Percentiles rank a stretch among this genome's conserved stretches.
phyloP scores from a whole-genome alignment of 2,329 filamentous ascomycete species.

The Clathrospora elynae region DNA sequence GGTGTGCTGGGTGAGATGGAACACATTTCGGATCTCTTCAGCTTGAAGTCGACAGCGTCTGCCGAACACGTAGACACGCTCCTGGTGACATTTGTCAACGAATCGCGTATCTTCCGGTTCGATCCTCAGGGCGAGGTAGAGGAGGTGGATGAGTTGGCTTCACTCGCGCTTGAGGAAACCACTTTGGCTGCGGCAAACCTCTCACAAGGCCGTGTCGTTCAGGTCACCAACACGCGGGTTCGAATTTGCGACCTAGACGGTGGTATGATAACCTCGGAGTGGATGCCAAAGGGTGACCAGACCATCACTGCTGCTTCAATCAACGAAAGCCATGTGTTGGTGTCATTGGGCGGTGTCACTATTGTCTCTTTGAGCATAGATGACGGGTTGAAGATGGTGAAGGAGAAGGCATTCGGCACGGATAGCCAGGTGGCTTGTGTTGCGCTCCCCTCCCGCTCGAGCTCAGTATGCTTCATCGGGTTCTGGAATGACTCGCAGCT shows the following conservation, averaged over 20 bases:
- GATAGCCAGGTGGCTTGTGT: constrained; percentile 85
- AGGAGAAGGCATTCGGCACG: constrained; percentile 64
- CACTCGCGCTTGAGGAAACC: constrained; percentile 69
- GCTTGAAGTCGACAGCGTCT: constrained; percentile 61
- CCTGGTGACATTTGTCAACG: constrained; percentile 78
- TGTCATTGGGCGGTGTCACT: constrained; percentile 76
- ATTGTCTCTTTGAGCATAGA: constrained; percentile 71
- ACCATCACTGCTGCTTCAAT: constrained; percentile 79
- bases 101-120: constrained; percentile 84
- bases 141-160: constrained; percentile 77
- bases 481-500: constrained; percentile 87
- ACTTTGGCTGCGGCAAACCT: constrained; percentile 75
- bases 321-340: constrained; percentile 69
- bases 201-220: constrained; percentile 67
- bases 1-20: constrained; percentile 81
- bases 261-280: constrained; percentile 60
- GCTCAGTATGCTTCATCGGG: constrained; percentile 75
- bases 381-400: constrained; percentile 62
- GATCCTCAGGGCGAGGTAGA: constrained; percentile 77
- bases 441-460: constrained; percentile 68
- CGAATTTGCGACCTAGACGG: constrained; percentile 66
- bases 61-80: constrained; percentile 68
- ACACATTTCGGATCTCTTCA: constrained; percentile 74
- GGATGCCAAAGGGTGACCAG: constrained; percentile 57
- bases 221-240: constrained; percentile 72